Conservation (phyloP, 148 eudicot species). For the Chenopodium suecicum region DNA sequence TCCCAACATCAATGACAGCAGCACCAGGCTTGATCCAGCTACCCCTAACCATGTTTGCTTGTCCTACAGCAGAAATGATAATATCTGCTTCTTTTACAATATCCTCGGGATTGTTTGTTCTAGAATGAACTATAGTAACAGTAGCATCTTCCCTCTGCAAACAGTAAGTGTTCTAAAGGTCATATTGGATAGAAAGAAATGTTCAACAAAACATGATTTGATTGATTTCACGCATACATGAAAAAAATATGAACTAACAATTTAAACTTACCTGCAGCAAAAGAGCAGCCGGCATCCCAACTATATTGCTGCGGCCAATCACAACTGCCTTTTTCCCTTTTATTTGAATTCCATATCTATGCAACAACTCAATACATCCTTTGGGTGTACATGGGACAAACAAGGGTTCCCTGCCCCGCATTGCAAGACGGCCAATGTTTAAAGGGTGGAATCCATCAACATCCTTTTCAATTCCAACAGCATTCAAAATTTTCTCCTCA, state of each 20-base stretch:
- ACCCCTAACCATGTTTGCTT: conserved; percentile 87
- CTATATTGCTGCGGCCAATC: conserved; percentile 92
- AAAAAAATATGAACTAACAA: not conserved
- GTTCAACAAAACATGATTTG: not conserved
- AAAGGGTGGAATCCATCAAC: conserved; percentile 90
- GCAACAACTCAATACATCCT: conserved; percentile 95
- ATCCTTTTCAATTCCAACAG: conserved; percentile 85
- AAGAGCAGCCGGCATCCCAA: conserved; percentile 93
- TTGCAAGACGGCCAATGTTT: conserved; percentile 84
- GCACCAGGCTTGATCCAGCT: conserved; percentile 96
- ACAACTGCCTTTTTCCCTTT: conserved; percentile 91
- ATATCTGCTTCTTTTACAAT: conserved; percentile 87
- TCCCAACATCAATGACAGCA: conserved; percentile 91
- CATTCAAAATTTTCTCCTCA: conserved; percentile 75
- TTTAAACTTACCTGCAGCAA: conserved; percentile 58
- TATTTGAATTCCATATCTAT: conserved; percentile 65
- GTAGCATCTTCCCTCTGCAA: conserved; percentile 95
- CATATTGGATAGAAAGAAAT: not conserved
- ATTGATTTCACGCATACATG: not conserved
- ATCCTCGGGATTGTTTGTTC: conserved; percentile 81
- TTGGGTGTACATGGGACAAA: conserved; percentile 97
- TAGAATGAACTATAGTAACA: conserved; percentile 82
- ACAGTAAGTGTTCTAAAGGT: conserved; percentile 8
- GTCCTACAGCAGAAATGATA: conserved; percentile 77
- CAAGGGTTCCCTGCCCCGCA: conserved; percentile 88